phyloP scores from a whole-genome alignment of 257 asterid genomes.

The Salvia hispanica region DNA sequence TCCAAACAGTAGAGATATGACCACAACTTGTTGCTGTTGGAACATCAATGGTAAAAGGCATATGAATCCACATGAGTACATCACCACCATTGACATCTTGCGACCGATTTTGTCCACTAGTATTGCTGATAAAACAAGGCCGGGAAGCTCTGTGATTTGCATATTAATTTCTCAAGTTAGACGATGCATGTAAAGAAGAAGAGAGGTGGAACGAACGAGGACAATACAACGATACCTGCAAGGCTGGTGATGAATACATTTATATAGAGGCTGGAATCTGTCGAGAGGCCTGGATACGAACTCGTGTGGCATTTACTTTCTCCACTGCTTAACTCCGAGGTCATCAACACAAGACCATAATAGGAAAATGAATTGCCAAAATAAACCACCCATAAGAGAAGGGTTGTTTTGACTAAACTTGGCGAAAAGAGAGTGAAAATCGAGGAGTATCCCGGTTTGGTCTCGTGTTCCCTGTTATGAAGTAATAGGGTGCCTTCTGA shows the following conservation, averaged over 20 bases:
- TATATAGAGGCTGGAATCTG: slow-evolving; percentile 50
- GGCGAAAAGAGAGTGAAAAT: slow-evolving; percentile 48
- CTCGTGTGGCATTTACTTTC: slow-evolving; percentile 38
- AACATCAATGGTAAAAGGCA: slow-evolving; percentile 57
- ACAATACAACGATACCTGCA: slow-evolving; percentile 46
- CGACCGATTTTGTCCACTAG: slow-evolving; percentile 67
- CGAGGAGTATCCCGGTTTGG: slow-evolving; percentile 41
- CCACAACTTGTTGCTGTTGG: slow-evolving; percentile 41
- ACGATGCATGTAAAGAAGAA: not conserved
- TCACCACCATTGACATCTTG: slow-evolving; percentile 50
- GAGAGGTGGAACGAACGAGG: not conserved
- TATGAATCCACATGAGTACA: slow-evolving; percentile 46
- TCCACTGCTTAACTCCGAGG: slow-evolving; percentile 54
- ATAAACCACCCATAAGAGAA: slow-evolving; percentile 57
- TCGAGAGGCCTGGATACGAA: slow-evolving; percentile 11
- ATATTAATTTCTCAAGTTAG: not conserved
- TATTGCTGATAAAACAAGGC: slow-evolving; percentile 47
- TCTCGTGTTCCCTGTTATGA: slow-evolving; percentile 22
- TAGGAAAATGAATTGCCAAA: slow-evolving; percentile 60
- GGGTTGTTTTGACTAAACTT: slow-evolving; percentile 50
- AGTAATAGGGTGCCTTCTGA: slow-evolving; percentile 39
- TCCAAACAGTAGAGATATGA: slow-evolving; percentile 53
- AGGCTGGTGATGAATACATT: slow-evolving; percentile 57
- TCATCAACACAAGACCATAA: slow-evolving; percentile 59
- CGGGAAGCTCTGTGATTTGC: slow-evolving; percentile 52